phyloP scores from a whole-genome alignment of 768 basidiomycete genomes.

The Pleurotus platypus region DNA sequence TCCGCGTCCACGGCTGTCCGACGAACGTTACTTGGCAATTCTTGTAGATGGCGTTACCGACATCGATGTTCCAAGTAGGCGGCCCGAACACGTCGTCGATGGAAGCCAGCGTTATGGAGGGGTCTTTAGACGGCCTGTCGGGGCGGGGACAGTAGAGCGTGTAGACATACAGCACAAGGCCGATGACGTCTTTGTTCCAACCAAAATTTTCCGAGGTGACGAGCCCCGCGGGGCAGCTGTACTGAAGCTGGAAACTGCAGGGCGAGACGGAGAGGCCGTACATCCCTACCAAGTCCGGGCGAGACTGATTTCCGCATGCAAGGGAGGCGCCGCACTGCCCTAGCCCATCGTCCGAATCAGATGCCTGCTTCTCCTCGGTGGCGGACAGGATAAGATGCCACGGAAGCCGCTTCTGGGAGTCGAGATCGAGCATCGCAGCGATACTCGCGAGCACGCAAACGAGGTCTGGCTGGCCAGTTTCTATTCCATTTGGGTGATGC shows the following conservation, averaged over 20 bases:
- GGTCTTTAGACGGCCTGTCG: background rate
- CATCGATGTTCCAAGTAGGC: background rate
- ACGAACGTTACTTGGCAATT: background rate
- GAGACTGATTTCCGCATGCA: background rate
- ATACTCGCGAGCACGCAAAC: background rate
- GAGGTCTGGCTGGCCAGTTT: background rate
- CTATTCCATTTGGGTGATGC: slow-evolving; percentile 1
- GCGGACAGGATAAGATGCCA: background rate
- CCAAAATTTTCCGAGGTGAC: background rate
- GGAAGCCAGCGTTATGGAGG: background rate
- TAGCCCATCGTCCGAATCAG: background rate
- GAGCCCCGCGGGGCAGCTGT: background rate
- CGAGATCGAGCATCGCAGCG: background rate
- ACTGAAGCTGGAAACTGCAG: background rate
- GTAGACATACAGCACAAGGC: background rate
- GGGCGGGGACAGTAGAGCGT: background rate
- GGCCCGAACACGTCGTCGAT: background rate
- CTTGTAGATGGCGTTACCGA: background rate
- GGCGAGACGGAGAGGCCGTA: background rate
- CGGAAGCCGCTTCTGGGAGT: background rate
- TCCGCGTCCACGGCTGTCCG: background rate
- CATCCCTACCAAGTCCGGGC: background rate
- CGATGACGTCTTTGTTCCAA: background rate
- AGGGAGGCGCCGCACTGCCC: background rate
- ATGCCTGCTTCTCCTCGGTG: background rate